phyloP scores from a whole-genome alignment of 495 filamentous ascomycete species.

The Penicillium atrosanguineum region DNA sequence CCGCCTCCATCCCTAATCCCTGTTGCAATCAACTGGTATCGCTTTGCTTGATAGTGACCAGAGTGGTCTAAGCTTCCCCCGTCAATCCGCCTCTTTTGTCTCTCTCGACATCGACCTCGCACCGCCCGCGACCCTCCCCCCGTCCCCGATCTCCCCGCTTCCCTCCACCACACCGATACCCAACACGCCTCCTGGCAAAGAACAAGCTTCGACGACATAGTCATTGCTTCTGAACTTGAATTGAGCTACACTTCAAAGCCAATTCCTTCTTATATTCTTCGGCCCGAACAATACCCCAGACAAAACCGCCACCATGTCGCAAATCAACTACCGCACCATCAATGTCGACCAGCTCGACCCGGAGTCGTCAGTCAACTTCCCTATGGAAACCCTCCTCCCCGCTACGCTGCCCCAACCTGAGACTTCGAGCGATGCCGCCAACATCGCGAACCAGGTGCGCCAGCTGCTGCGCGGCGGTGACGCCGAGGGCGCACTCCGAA shows the following conservation, averaged over 20 bases:
- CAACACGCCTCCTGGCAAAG: slow-evolving; percentile 7
- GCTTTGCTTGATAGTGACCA: background rate
- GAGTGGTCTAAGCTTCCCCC: background rate
- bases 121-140: slow-evolving; percentile 4
- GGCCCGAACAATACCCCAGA: slow-evolving; percentile 2
- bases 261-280: background rate
- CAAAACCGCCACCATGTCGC: slow-evolving; percentile 46
- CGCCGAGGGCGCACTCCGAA: slow-evolving; percentile 75
- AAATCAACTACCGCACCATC: slow-evolving; percentile 83
- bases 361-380: slow-evolving; percentile 86
- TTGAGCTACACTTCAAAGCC: background rate
- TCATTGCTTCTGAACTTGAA: background rate
- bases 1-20: slow-evolving; percentile 4
- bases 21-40: background rate
- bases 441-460: slow-evolving; percentile 70
- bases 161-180: slow-evolving; percentile 17
- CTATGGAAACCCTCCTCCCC: slow-evolving; percentile 73
- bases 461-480: slow-evolving; percentile 85
- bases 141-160: slow-evolving; percentile 23
- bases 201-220: background rate
- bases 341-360: slow-evolving; percentile 87
- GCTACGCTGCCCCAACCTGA: slow-evolving; percentile 58
- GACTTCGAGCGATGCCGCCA: slow-evolving; percentile 68
- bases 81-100: background rate
- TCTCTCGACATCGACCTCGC: background rate